A percentile compares a stretch with the other conserved stretches of the same genome.
These are phyloP conservation scores for Globisporangium cystogenes DNA, from an alignment of 352 stramenopile species.

Conservation along the genomic window DNA sequence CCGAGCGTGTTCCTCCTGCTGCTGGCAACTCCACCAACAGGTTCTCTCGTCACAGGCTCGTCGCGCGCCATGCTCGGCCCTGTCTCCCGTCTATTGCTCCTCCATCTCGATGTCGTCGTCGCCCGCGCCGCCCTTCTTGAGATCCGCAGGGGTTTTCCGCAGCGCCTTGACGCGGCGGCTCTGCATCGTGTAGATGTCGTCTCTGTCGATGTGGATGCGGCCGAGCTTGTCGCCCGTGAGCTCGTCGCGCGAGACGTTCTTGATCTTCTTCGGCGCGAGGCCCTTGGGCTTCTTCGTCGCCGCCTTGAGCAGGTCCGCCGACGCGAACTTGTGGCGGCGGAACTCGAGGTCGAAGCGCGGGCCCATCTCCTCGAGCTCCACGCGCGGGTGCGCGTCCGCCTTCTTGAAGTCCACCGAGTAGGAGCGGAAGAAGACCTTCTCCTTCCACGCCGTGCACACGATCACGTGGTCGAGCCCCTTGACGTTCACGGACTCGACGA, in stretches of 20 bases:
- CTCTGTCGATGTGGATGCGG: constrained; percentile 96
- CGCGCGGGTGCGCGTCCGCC: constrained; percentile 75
- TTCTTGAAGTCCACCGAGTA: constrained; percentile 96
- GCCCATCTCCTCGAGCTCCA: constrained; percentile 90
- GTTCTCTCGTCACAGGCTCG: not conserved
- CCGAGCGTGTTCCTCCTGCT: not conserved
- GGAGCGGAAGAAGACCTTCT: constrained; percentile 92
- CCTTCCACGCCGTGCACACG: constrained; percentile 93
- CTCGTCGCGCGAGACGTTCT: constrained; percentile 97
- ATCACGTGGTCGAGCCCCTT: constrained; percentile 97
- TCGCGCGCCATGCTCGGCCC: not conserved
- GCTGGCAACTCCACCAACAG: not conserved
- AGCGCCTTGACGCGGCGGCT: constrained; percentile 94
- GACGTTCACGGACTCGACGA: constrained; percentile 94
- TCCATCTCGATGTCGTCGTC: constrained; percentile 28
- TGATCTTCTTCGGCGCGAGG: constrained; percentile 94
- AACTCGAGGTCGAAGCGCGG: constrained; percentile 88
- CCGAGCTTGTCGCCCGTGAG: constrained; percentile 98
- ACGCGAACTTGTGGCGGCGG: constrained; percentile 93
- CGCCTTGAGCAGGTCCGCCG: constrained; percentile 93
- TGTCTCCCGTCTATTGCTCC: constrained; percentile 11
- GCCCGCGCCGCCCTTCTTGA: constrained; percentile 51
- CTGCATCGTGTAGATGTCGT: constrained; percentile 97
- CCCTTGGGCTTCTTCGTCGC: constrained; percentile 93
- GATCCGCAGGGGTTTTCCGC: constrained; percentile 72